phyloP scores from a whole-genome alignment of 345 rosid species.

The Pistacia integerrima region DNA sequence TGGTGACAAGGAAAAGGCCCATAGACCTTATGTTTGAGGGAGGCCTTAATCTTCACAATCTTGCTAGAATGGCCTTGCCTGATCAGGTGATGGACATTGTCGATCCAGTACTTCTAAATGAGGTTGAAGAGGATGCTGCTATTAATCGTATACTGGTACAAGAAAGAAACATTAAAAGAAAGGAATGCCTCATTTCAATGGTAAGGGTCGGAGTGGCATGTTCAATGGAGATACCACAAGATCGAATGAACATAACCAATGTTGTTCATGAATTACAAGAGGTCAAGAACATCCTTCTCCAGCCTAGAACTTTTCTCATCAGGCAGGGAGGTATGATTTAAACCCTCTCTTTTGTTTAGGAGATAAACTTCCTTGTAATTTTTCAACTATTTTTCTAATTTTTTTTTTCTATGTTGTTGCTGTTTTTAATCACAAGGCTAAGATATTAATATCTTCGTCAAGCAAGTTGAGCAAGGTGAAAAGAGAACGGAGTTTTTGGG shows the following conservation, averaged over 20 bases:
- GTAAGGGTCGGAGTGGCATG: slow-evolving; percentile 26
- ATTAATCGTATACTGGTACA: background rate
- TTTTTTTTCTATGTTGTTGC: too few species aligned
- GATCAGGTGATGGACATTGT: slow-evolving; percentile 10
- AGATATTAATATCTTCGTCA: too few species aligned
- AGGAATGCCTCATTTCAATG: slow-evolving; percentile 13
- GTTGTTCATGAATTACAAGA: too few species aligned
- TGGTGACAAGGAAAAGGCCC: slow-evolving; percentile 20
- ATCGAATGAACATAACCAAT: background rate
- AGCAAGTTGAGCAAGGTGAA: too few species aligned
- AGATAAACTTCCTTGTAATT: too few species aligned
- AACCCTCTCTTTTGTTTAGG: too few species aligned
- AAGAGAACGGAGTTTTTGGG: too few species aligned
- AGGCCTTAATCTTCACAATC: slow-evolving; percentile 19
- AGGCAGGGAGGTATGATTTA: too few species aligned
- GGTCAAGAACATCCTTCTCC: too few species aligned
- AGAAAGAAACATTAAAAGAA: background rate
- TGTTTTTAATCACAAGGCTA: too few species aligned
- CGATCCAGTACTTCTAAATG: background rate
- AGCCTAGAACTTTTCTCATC: too few species aligned
- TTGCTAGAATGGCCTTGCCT: slow-evolving; percentile 20
- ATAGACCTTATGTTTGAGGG: slow-evolving; percentile 29
- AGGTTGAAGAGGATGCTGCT: background rate
- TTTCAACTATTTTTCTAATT: too few species aligned
- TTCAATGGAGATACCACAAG: slow-evolving; percentile 12